Evolutionary conservation across 805 yeast species (phyloP), one percentile per base, ranked within the genome.

Genomic region (Saccharomycopsis malanga): DNA sequence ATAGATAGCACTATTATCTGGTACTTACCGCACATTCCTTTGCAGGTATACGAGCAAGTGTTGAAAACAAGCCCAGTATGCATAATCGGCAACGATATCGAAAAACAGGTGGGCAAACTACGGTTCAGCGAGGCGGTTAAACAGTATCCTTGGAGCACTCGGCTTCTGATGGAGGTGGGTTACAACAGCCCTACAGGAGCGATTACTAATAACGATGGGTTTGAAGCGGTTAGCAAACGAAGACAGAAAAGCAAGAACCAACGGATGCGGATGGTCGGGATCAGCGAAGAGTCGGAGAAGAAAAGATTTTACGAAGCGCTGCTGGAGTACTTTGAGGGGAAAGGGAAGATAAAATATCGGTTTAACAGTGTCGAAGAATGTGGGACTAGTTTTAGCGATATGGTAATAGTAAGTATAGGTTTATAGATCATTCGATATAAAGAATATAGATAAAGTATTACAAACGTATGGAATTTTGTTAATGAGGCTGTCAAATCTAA

Each of bases 11-110:
- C n/a, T n/a, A n/a, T 20, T 15, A 10, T 39, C 10, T 46, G 41
- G 17, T 46, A 40, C 29, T 30, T 46, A 17, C 49, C 49, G 2
- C 49, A 46, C 41, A 24, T 42, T 23, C 49, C 49, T 3, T 27
- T 46, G 4, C 20, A 27, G 10, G 46, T 40, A 6, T 17, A 41
- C 18, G 45, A 46, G 24, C 21, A 35, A 6, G 25, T 46, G 7
- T 20, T 46, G 12, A n/a, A 25, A 30, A 24, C 22, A 17, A 24
- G 30, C 5, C 49, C 49, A n/a, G 12, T 20, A 14, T 30, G 15
- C n/a, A 20, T 46, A 25, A 34, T 46, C 4, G 27, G 49, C 22
- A 46, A 46, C 35, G 22, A 42, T 27, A 17, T 46, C 6, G 24
- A 14, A n/a, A 29, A 15, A 10, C 46, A 46, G 15, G 18, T 32